These are phyloP conservation scores for Fusarium bulbicola DNA, from an alignment of 2,329 filamentous ascomycete genomes.

Conservation along the genomic window DNA sequence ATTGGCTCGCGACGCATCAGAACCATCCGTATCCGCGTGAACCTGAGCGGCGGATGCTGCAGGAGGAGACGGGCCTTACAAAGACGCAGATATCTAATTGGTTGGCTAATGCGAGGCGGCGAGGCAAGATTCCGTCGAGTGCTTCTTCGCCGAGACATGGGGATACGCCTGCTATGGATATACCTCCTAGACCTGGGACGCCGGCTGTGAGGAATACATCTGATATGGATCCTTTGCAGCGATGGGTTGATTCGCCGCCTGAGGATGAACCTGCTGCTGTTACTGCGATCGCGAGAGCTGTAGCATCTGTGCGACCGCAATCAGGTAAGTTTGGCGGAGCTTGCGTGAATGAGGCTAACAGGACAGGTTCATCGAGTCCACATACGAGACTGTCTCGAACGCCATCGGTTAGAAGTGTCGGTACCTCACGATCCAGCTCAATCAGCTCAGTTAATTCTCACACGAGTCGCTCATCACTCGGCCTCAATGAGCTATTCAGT, in stretches of 20 bases:
- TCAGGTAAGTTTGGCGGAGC: not conserved
- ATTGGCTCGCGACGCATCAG: conserved; percentile 79
- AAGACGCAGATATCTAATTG: conserved; percentile 86
- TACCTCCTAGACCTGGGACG: conserved; percentile 56
- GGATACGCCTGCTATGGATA: conserved; percentile 58
- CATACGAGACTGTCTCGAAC: conserved; percentile 23
- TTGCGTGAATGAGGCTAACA: not conserved
- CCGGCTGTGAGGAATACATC: conserved; percentile 45
- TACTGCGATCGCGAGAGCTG: conserved; percentile 43
- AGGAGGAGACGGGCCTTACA: conserved; percentile 77
- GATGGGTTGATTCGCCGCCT: conserved; percentile 47
- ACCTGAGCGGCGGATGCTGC: conserved; percentile 79
- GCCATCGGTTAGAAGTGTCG: conserved; percentile 22
- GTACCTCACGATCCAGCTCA: conserved; percentile 22
- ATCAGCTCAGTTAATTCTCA: conserved; percentile 34
- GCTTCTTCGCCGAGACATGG: conserved; percentile 18
- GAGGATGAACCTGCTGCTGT: conserved; percentile 46
- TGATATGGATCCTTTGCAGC: conserved; percentile 40
- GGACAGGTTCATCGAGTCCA: conserved; percentile 24
- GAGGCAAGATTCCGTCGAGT: conserved; percentile 69
- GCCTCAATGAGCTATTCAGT: conserved; percentile 24
- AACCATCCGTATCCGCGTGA: conserved; percentile 86
- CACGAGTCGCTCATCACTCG: conserved; percentile 24
- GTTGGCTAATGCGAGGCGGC: conserved; percentile 84
- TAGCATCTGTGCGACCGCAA: conserved; percentile 30